Conservation (phyloP, 768 basidiomycete genomes). For the Nidularia sp. region DNA sequence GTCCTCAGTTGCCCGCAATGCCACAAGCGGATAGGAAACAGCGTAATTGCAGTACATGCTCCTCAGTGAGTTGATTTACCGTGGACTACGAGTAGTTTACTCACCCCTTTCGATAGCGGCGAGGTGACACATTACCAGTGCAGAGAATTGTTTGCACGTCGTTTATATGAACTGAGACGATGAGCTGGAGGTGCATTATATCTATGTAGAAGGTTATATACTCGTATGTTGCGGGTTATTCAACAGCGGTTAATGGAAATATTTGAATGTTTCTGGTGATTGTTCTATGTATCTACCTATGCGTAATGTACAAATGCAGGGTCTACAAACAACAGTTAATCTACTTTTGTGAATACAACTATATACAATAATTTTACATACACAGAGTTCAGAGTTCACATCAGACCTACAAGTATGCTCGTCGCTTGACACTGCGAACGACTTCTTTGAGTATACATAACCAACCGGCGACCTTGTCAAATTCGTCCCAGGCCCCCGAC, state of each 20-base stretch:
- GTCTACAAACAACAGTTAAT: conserved; percentile 7
- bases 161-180: conserved; percentile 37
- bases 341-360: conserved; percentile 16
- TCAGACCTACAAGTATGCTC: conserved; percentile 33
- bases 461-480: conserved; percentile 59
- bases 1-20: conserved; percentile 84
- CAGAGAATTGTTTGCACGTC: conserved; percentile 73
- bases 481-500: conserved; percentile 55
- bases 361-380: conserved; percentile 25
- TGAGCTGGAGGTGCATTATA: no score
- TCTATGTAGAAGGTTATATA: no score
- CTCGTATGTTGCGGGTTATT: no score
- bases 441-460: conserved; percentile 62
- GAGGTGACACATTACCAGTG: conserved; percentile 98
- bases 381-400: conserved; percentile 6
- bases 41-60: conserved; percentile 90
- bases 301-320: conserved; percentile 11
- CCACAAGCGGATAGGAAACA: conserved; percentile 88
- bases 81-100: not conserved
- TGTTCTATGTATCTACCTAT: conserved; percentile 1
- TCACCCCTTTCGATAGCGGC: conserved; percentile 47
- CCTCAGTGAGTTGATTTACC: conserved; percentile 56
- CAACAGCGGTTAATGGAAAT: not conserved
- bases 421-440: conserved; percentile 50
- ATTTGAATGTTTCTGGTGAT: not conserved